A percentile compares a stretch with the other conserved stretches of the same genome.
phyloP scores from a whole-genome alignment of 1,284 basidiomycete genomes.

The Ustilago nuda region DNA sequence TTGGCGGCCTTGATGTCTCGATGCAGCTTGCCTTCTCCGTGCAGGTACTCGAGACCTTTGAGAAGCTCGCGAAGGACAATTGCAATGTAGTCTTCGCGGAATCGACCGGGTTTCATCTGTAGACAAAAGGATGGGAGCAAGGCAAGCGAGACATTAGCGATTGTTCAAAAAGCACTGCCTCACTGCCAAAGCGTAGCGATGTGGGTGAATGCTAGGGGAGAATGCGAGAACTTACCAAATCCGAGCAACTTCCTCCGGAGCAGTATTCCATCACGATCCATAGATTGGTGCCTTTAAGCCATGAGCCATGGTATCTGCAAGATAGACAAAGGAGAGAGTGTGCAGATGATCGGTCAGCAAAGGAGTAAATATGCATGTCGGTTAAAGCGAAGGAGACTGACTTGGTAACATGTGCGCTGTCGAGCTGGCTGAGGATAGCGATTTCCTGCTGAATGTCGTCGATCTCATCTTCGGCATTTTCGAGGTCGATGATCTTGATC shows the following conservation, averaged over 20 bases:
- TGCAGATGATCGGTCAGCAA: background rate
- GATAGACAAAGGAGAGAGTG: constrained; percentile 69
- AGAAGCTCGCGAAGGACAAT: constrained; percentile 93
- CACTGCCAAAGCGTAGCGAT: background rate
- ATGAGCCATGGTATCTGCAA: constrained; percentile 90
- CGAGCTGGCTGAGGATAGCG: constrained; percentile 95
- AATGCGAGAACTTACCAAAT: constrained; percentile 70
- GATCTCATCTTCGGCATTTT: constrained; percentile 98
- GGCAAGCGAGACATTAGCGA: background rate
- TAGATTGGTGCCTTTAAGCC: constrained; percentile 87
- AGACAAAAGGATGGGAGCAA: background rate
- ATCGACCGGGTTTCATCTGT: constrained; percentile 97
- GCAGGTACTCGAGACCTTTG: constrained; percentile 91
- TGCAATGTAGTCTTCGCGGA: constrained; percentile 98
- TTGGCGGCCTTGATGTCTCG: constrained; percentile 99
- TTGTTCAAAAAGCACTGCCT: background rate
- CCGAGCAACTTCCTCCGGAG: constrained; percentile 73
- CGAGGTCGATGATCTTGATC: constrained; percentile 98
- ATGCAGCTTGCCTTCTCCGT: constrained; percentile 95
- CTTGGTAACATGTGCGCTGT: constrained; percentile 95
- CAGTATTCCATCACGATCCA: constrained; percentile 99
- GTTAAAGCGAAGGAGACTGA: constrained; percentile 29
- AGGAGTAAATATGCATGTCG: background rate
- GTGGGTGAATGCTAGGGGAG: constrained; percentile 6
- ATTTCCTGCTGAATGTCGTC: constrained; percentile 99